Evolutionary conservation across 2,329 filamentous ascomycete genomes (phyloP).

Genomic region (Phialemoniopsis sp.): DNA sequence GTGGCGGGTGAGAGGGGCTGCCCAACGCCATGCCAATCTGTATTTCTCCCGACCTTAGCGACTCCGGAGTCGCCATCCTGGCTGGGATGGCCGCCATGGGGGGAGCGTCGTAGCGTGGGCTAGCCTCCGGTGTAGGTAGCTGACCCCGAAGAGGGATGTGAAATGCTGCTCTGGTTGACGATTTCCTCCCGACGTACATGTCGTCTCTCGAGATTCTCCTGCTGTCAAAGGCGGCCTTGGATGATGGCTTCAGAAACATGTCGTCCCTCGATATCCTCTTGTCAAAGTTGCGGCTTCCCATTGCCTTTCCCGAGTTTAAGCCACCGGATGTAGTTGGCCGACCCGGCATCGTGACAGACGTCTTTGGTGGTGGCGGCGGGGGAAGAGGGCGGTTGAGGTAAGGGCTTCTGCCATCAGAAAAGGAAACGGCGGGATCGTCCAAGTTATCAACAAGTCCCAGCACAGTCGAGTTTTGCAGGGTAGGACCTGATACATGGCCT

Average conservation of each 20-base stretch:
- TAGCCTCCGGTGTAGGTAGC: slow-evolving; percentile 37
- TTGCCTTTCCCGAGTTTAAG: slow-evolving; percentile 19
- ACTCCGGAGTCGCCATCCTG: slow-evolving; percentile 37
- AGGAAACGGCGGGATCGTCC: slow-evolving; percentile 17
- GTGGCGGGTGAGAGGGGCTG: slow-evolving; percentile 53
- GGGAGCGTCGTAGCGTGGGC: slow-evolving; percentile 20
- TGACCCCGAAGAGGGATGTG: slow-evolving; percentile 35
- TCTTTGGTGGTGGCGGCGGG: slow-evolving; percentile 18
- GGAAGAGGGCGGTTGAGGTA: slow-evolving; percentile 23
- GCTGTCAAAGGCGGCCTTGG: slow-evolving; percentile 15
- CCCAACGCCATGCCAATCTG: slow-evolving; percentile 72
- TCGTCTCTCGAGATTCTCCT: slow-evolving; percentile 41
- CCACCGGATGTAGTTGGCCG: slow-evolving; percentile 38
- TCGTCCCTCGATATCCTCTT: slow-evolving; percentile 43
- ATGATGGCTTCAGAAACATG: slow-evolving; percentile 25
- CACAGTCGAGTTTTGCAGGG: slow-evolving; percentile 23
- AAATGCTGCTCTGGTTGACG: slow-evolving; percentile 20
- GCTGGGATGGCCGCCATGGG: slow-evolving; percentile 27
- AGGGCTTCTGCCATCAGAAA: slow-evolving; percentile 18
- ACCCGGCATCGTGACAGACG: slow-evolving; percentile 17
- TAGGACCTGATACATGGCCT: slow-evolving; percentile 28
- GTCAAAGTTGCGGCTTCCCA: slow-evolving; percentile 19
- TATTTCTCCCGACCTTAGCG: slow-evolving; percentile 35
- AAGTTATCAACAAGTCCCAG: slow-evolving; percentile 24
- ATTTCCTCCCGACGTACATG: slow-evolving; percentile 20